Base-by-base conservation (phyloP, 2,329 filamentous ascomycete genomes). In the Fusarium poae region DNA sequence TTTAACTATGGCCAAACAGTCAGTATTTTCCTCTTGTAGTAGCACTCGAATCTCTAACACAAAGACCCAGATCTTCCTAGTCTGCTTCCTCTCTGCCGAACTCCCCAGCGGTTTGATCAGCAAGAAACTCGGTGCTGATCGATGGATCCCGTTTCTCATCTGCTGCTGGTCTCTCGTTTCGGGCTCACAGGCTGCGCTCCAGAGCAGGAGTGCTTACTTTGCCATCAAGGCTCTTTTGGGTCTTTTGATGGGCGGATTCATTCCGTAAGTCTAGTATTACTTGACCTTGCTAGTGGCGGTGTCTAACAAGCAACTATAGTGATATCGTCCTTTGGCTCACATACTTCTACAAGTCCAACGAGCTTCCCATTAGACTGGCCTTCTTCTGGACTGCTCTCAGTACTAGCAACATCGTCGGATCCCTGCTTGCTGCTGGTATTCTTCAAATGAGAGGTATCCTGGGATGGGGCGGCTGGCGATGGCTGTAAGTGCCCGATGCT, bases 331-430 rank as follows among this genome's bases (percentile, higher is more conserved):
- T 91, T 0, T 93, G 90, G 77, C 81, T 93, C 7, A 89, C 87
- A 5, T 94, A 94, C 77, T 94, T 91, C 78, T 94, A 93, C 79
- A 93, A 88, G 45, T 87, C 87, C 1, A 84, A 84, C 53, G 92
- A 94, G 75, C 81, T 94, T 0, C 90, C 91, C 0, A 84, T 86
- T 13, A 85, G 92, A 2, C 79, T 94, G 20, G 87, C 74, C 13
- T 87, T 69, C 87, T 93, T 93, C 79, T 94, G 91, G 91, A 88
- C 88, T 0, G 85, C 89, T 0, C 87, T 91, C 15, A 85, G 85
- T 58, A 82, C 82, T 0, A 85, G 85, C 0, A 82, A 85, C 40
- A 86, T 89, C 32, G 70, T 82, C 1, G 87, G 53, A 73, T 86
- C 82, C 73, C 82, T 74, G 82, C 86, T 62, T 82, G 89, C 79